These are phyloP conservation scores for Pittosporum tobira DNA, from an alignment of 129 eudicot species.

Conservation along the genomic window DNA sequence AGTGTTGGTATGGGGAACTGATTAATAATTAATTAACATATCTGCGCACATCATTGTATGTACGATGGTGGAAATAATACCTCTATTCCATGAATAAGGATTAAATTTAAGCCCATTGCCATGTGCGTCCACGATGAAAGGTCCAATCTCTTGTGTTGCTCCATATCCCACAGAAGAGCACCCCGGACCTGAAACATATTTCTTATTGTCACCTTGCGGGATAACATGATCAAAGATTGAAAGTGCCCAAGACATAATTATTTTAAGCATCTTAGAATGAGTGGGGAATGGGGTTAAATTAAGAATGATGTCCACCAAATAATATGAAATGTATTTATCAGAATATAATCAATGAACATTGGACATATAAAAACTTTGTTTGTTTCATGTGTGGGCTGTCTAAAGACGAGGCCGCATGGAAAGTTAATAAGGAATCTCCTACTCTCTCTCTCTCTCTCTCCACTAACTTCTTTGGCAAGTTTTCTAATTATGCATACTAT, in stretches of 20 bases:
- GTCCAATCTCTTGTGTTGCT: slow-evolving; percentile 98
- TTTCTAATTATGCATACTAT: background rate
- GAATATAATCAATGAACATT: slow-evolving; percentile 5
- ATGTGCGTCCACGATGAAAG: slow-evolving; percentile 57
- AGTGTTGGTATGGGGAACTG: background rate
- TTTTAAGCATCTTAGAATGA: slow-evolving; percentile 18
- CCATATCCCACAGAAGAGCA: slow-evolving; percentile 99
- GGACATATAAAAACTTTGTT: slow-evolving; percentile 5
- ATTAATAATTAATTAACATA: background rate
- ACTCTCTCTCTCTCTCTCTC: slow-evolving; percentile 10
- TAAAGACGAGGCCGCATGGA: slow-evolving; percentile 19
- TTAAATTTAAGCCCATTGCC: slow-evolving; percentile 47
- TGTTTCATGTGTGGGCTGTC: slow-evolving; percentile 17
- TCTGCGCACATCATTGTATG: background rate
- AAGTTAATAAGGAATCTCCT: background rate
- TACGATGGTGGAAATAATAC: slow-evolving; percentile 19
- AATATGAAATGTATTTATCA: slow-evolving; percentile 9
- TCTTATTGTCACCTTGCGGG: slow-evolving; percentile 38
- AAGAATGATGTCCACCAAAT: slow-evolving; percentile 20
- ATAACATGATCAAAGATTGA: slow-evolving; percentile 22
- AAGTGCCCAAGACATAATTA: slow-evolving; percentile 19
- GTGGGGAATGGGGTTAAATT: slow-evolving; percentile 12
- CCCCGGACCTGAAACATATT: slow-evolving; percentile 69
- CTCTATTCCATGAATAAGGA: slow-evolving; percentile 70
- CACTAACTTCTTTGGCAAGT: background rate